Evolutionary conservation across 202 grass and related monocot species (phyloP).

Genomic region (Elaeis oleifera): DNA sequence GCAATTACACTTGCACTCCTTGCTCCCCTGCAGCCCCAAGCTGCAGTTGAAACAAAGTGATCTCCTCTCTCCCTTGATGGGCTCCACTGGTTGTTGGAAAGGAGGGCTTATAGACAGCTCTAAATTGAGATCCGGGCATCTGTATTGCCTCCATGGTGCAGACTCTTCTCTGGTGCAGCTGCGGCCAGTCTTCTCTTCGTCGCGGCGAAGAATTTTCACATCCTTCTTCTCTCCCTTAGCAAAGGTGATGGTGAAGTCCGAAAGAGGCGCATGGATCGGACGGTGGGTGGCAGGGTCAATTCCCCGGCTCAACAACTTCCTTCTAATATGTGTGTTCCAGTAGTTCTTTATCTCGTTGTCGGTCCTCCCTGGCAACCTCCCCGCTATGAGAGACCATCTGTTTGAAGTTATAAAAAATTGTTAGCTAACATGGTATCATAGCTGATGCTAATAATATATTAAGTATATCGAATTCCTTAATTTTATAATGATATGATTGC

Average conservation of each 20-base stretch:
- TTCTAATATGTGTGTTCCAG: constrained; percentile 23
- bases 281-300: constrained; percentile 9
- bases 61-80: not conserved
- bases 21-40: not conserved
- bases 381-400: constrained; percentile 11
- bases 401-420: not conserved
- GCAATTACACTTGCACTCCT: constrained; percentile 1
- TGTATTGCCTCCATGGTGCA: not conserved
- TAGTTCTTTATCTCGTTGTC: constrained; percentile 25
- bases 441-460: too few relatives aligned
- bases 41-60: not conserved
- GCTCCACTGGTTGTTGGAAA: not conserved
- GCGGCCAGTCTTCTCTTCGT: not conserved
- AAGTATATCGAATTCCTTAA: too few relatives aligned
- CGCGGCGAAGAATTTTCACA: not conserved
- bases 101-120: constrained; percentile 16
- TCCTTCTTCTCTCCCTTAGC: not conserved
- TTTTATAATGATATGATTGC: too few relatives aligned
- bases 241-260: constrained; percentile 11
- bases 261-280: not conserved
- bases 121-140: constrained; percentile 13
- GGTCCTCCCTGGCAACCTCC: constrained; percentile 7
- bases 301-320: constrained; percentile 13
- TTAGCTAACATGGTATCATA: too few relatives aligned
- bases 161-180: not conserved